Percentiles rank a stretch among this genome's conserved stretches.
Conservation (phyloP, 208 protist genomes). For the Leishmania lainsoni region DNA sequence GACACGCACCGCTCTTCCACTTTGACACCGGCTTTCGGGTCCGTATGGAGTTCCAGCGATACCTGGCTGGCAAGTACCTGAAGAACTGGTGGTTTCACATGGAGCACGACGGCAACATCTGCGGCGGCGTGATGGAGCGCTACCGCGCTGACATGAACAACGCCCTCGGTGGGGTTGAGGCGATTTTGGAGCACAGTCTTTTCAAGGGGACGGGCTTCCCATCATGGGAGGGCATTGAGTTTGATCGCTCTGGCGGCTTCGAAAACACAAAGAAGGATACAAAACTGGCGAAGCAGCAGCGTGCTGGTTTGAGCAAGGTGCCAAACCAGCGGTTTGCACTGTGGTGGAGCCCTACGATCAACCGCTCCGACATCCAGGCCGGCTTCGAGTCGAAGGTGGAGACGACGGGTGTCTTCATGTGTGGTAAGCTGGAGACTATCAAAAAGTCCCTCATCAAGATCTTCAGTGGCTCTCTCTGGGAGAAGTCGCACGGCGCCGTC, state of each 20-base stretch:
- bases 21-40: slow-evolving; percentile 99
- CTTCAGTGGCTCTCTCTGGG: slow-evolving; percentile 99
- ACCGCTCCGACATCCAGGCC: slow-evolving; percentile 99
- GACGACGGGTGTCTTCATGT: slow-evolving; percentile 99
- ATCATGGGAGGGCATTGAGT: slow-evolving; percentile 99
- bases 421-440: slow-evolving; percentile 99
- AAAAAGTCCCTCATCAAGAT: slow-evolving; percentile 99
- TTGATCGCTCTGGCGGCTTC: slow-evolving; percentile 99
- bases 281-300: slow-evolving; percentile 99
- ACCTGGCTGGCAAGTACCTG: slow-evolving; percentile 97
- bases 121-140: slow-evolving; percentile 99
- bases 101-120: slow-evolving; percentile 99
- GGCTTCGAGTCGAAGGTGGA: slow-evolving; percentile 99
- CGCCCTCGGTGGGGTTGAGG: slow-evolving; percentile 99
- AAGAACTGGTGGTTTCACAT: slow-evolving; percentile 99
- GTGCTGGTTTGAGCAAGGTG: slow-evolving; percentile 99
- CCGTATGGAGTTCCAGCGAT: slow-evolving; percentile 99
- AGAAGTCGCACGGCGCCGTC: slow-evolving; percentile 99
- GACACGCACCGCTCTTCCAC: slow-evolving; percentile 99
- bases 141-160: slow-evolving; percentile 99
- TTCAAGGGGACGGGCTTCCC: slow-evolving; percentile 99
- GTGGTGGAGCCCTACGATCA: slow-evolving; percentile 99
- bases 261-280: slow-evolving; percentile 99
- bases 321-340: slow-evolving; percentile 99
- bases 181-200: slow-evolving; percentile 99